These are phyloP conservation scores for Moniliella sp. DNA, from an alignment of 1,284 basidiomycete genomes.

Conservation along the genomic window DNA sequence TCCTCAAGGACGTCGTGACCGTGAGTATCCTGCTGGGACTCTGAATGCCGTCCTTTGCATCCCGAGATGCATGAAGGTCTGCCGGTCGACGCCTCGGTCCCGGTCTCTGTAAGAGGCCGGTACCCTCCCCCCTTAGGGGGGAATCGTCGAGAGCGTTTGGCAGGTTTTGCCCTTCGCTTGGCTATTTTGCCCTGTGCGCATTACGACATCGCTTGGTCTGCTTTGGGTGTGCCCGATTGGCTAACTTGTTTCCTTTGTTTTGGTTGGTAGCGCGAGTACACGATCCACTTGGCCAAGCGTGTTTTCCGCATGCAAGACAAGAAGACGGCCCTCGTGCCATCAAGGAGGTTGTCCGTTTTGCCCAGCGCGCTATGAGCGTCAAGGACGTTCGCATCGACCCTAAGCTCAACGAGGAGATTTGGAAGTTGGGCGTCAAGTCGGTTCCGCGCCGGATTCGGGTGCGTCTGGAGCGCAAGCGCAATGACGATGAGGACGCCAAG, in stretches of 20 bases:
- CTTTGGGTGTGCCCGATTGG: neutral
- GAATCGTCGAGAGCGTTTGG: neutral
- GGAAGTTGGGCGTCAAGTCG: constrained; percentile 33
- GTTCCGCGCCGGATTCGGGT: constrained; percentile 29
- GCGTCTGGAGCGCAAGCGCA: constrained; percentile 32
- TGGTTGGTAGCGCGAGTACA: constrained; percentile 23
- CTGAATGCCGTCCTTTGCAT: no score
- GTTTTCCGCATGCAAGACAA: constrained; percentile 27
- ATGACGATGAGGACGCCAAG: constrained; percentile 34
- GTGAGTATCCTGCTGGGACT: constrained; percentile 8
- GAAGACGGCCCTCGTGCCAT: constrained; percentile 31
- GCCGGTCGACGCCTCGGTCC: no score
- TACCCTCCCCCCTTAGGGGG: no score
- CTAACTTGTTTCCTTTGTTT: neutral
- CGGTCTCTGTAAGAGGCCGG: no score
- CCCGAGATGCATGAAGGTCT: no score
- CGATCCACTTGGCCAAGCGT: constrained; percentile 33
- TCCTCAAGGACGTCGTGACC: constrained; percentile 23
- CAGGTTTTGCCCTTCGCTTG: neutral
- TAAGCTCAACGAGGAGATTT: constrained; percentile 34
- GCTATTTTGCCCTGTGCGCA: no score
- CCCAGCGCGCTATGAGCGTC: constrained; percentile 32
- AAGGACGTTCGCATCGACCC: constrained; percentile 33
- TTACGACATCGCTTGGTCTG: no score
- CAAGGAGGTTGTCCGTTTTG: constrained; percentile 31